These are phyloP conservation scores for Amylocarpus encephaloides DNA, from an alignment of 2,329 filamentous ascomycete genomes.

Conservation along the genomic window DNA sequence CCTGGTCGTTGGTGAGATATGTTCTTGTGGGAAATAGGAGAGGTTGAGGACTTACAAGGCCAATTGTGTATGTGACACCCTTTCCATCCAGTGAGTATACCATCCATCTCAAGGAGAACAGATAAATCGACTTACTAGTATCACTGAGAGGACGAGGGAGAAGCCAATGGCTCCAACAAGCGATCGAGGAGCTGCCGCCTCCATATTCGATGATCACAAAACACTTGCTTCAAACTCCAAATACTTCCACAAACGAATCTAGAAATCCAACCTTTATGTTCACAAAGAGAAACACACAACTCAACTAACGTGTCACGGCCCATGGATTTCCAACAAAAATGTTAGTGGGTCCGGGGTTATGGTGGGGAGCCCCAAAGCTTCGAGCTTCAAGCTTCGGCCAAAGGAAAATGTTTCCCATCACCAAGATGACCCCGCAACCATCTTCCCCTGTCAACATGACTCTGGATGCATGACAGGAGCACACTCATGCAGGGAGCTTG, in stretches of 20 bases:
- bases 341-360: not conserved
- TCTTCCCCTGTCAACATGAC: not conserved
- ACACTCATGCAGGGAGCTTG: not conserved
- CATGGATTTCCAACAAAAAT: not conserved
- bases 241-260: not conserved
- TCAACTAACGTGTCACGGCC: not conserved
- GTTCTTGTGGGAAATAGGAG: not conserved
- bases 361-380: too few species aligned
- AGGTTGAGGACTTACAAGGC: constrained; percentile 1
- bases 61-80: constrained; percentile 4
- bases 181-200: constrained; percentile 2
- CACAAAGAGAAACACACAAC: not conserved
- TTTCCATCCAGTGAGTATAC: not conserved
- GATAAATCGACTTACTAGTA: constrained; percentile 1
- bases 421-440: not conserved
- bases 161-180: constrained; percentile 7
- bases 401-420: constrained; percentile 8
- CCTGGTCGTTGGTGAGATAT: not conserved
- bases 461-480: not conserved
- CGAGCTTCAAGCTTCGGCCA: not conserved
- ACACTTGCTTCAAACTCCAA: not conserved
- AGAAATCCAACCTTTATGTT: not conserved
- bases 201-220: constrained; percentile 3
- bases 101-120: not conserved
- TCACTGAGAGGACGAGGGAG: constrained; percentile 5